These are phyloP conservation scores for Cucumis hystrix DNA, from an alignment of 306 rosid species.

Conservation along the genomic window DNA sequence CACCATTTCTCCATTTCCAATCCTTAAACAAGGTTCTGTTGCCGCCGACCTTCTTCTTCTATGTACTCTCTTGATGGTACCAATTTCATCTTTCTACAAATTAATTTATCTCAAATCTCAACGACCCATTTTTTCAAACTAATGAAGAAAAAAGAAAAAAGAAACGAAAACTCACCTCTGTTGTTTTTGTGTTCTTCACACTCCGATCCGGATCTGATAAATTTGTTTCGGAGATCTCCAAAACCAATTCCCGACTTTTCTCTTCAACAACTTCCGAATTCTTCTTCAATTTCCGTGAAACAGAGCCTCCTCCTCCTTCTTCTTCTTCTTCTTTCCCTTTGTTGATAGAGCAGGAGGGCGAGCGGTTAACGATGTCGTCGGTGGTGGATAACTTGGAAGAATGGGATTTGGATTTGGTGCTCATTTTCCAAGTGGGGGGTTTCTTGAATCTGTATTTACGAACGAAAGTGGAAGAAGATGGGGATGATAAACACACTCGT, in stretches of 20 bases:
- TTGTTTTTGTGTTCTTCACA: conserved; percentile 25
- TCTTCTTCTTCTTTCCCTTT: too few relatives aligned
- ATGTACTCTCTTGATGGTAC: conserved; percentile 10
- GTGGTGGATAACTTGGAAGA: neutral
- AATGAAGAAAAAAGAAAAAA: too few relatives aligned
- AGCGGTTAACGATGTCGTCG: neutral
- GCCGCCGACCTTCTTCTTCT: conserved; percentile 39
- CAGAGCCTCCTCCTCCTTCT: conserved; percentile 16
- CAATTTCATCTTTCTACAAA: conserved; percentile 25
- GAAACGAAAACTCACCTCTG: conserved; percentile 32
- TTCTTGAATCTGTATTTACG: conserved; percentile 40
- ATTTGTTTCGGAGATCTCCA: conserved; percentile 18
- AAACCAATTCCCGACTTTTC: conserved; percentile 20
- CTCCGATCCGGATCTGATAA: conserved; percentile 49
- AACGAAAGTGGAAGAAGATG: conserved; percentile 37
- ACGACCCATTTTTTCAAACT: too few relatives aligned
- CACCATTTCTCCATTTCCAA: conserved; percentile 3
- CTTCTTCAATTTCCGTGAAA: conserved; percentile 38
- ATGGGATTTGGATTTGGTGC: neutral
- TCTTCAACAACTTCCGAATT: conserved; percentile 16
- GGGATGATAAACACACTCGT: conserved; percentile 44
- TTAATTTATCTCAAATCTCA: neutral
- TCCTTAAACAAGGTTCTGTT: conserved; percentile 18
- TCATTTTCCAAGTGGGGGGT: conserved; percentile 57
- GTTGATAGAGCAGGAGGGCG: conserved; percentile 1